phyloP scores from a whole-genome alignment of 495 filamentous ascomycete species.

The Cladorrhinum samala region DNA sequence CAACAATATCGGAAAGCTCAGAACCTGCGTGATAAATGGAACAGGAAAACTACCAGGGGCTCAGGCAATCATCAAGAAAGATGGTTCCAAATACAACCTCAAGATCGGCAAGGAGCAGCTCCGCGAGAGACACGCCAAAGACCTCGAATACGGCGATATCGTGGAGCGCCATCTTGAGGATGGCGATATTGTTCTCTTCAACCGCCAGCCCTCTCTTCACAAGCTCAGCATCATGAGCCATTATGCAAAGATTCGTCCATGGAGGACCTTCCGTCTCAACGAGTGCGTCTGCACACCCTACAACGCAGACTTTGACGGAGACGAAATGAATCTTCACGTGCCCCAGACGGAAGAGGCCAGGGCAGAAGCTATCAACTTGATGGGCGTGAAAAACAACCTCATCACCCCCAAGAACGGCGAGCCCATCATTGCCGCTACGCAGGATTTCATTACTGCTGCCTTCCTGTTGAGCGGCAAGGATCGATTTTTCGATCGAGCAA shows the following conservation, averaged over 20 bases:
- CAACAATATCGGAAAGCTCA: slow-evolving; percentile 78
- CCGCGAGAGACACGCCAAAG: slow-evolving; percentile 57
- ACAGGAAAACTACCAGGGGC: slow-evolving; percentile 77
- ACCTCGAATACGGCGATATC: slow-evolving; percentile 74
- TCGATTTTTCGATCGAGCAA: slow-evolving; percentile 78
- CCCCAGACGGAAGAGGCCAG: slow-evolving; percentile 94
- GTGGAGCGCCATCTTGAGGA: slow-evolving; percentile 95
- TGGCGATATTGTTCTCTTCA: slow-evolving; percentile 95
- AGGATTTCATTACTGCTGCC: slow-evolving; percentile 96
- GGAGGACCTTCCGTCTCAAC: slow-evolving; percentile 94
- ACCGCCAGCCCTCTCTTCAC: slow-evolving; percentile 94
- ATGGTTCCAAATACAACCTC: slow-evolving; percentile 57
- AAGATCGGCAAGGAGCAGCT: slow-evolving; percentile 54
- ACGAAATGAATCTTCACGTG: slow-evolving; percentile 99
- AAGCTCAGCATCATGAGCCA: slow-evolving; percentile 97
- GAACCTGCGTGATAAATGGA: slow-evolving; percentile 64
- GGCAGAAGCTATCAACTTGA: slow-evolving; percentile 90
- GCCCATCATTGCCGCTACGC: slow-evolving; percentile 95
- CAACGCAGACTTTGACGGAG: slow-evolving; percentile 99
- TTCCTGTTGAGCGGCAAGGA: slow-evolving; percentile 91
- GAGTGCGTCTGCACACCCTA: slow-evolving; percentile 98
- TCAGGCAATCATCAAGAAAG: slow-evolving; percentile 71
- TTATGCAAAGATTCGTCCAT: slow-evolving; percentile 84
- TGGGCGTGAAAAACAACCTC: slow-evolving; percentile 97
- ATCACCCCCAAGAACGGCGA: slow-evolving; percentile 96